Evolutionary conservation across 352 stramenopile genomes (phyloP).

Genomic region (Pythium phragmiticola): DNA sequence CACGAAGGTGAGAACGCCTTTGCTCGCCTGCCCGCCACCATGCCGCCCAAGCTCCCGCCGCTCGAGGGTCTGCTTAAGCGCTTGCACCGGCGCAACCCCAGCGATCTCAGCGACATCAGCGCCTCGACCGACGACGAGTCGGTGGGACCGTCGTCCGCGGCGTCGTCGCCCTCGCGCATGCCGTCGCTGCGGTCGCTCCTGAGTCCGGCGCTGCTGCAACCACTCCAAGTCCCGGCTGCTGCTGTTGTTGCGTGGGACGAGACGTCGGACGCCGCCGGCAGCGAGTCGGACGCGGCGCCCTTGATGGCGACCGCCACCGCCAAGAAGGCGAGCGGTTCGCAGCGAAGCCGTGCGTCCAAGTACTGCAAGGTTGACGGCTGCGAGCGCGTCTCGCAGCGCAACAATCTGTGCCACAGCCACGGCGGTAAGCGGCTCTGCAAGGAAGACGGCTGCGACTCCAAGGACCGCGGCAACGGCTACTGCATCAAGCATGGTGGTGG

Average conservation of each 20-base stretch:
- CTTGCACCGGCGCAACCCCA: constrained; percentile 37
- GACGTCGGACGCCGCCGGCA: constrained; percentile 20
- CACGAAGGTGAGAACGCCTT: not conserved
- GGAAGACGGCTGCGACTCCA: constrained; percentile 69
- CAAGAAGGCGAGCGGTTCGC: constrained; percentile 10
- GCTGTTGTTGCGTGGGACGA: constrained; percentile 13
- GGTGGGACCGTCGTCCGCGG: constrained; percentile 9
- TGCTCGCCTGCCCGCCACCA: not conserved
- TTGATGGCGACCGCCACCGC: not conserved
- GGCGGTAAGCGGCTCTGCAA: constrained; percentile 83
- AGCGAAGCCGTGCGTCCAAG: constrained; percentile 79
- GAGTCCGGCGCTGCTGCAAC: constrained; percentile 32
- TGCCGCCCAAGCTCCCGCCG: constrained; percentile 53
- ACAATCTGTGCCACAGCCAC: constrained; percentile 83
- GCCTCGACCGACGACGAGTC: constrained; percentile 27
- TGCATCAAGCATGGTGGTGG: constrained; percentile 84
- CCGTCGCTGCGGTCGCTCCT: constrained; percentile 56
- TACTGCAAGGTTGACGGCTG: constrained; percentile 85
- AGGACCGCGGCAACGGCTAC: constrained; percentile 81
- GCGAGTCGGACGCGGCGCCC: constrained; percentile 15
- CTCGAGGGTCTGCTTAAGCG: constrained; percentile 66
- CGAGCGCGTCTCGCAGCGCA: constrained; percentile 77
- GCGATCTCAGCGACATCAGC: not conserved
- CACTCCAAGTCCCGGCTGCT: not conserved
- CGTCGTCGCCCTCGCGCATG: constrained; percentile 28